Conservation (phyloP, 371 early-diverging fungal genomes). For the Umbelopsis sp. region DNA sequence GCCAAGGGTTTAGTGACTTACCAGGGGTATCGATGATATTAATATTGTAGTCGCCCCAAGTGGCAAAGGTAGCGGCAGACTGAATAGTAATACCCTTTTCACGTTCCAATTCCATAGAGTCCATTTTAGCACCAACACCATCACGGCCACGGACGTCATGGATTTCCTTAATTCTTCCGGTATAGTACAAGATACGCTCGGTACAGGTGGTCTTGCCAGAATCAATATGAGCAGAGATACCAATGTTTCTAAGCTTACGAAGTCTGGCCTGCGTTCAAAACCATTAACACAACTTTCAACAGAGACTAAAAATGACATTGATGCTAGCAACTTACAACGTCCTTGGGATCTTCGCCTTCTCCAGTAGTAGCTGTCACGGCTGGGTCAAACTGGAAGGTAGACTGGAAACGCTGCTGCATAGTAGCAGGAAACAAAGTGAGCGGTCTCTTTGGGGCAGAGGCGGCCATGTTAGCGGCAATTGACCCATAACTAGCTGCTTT, state of each 20-base stretch:
- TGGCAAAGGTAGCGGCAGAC: constrained; percentile 86
- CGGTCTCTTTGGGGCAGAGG: constrained; percentile 32
- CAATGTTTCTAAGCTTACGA: constrained; percentile 86
- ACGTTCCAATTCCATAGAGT: constrained; percentile 97
- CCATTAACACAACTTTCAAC: neutral
- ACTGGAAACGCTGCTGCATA: constrained; percentile 42
- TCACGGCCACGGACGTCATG: constrained; percentile 98
- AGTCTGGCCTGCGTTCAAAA: constrained; percentile 50
- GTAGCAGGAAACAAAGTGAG: constrained; percentile 39
- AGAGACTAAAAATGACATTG: neutral
- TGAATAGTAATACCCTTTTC: constrained; percentile 96
- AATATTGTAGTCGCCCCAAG: constrained; percentile 82
- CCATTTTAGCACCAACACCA: constrained; percentile 98
- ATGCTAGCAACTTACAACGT: constrained; percentile 35
- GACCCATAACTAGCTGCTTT: constrained; percentile 33
- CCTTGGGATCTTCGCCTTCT: constrained; percentile 37
- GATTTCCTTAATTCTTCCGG: constrained; percentile 95
- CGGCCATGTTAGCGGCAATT: constrained; percentile 30
- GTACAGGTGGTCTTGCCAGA: constrained; percentile 98
- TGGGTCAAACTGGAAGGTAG: constrained; percentile 25
- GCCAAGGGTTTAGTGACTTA: constrained; percentile 30
- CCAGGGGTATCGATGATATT: constrained; percentile 94
- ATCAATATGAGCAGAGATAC: constrained; percentile 99
- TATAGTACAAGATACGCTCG: constrained; percentile 95
- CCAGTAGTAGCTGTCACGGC: constrained; percentile 21